Evolutionary conservation across 164 flowering plant species (phyloP), one percentile per base, ranked within the genome.

Genomic region (Paratinospora sagittata): DNA sequence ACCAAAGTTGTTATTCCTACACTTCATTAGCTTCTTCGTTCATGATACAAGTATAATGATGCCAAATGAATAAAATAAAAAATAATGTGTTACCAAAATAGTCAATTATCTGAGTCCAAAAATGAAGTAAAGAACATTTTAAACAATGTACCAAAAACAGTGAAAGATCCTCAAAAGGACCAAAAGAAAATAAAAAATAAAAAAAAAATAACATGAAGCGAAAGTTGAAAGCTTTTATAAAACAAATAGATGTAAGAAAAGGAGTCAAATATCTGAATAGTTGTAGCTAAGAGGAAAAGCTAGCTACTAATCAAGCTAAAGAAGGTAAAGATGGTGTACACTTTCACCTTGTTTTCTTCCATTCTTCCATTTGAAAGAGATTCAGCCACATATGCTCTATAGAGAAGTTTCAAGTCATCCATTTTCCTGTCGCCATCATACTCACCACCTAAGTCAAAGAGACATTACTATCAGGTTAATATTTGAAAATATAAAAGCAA

Each of bases 361-460:
- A 96, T 80, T 64, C 77, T 86, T 34, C 98, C 98, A 82, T 82
- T 70, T 11, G 98, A 87, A 67, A 90, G 77, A 61, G 93, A 77
- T 78, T 93, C 96, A 63, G 88, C 63, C 57, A 85, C 82, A 82
- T 89, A 96, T 41, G 97, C 85, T 82, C 92, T 84, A 68, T 85
- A 96, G 7, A 93, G 91, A 37, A 89, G 90, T 81, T 93, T 96
- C 82, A 96, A 78, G 75, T 96, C 98, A 79, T 88, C 92, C 70
- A 85, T 85, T 79, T 86, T 96, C 74, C 88, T 84, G 75, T 89
- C 97, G 69, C 78, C 79, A 67, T 90, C 98, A 85, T 83, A 93
- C 27, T 91, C 95, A 73, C 99, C 99, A 81, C 98, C 99, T 96
- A 79, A 41, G 71, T 70, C 65, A 74, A 61, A 45, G n/a, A 69